These are phyloP conservation scores for Phanerochaete sordida DNA, from an alignment of 768 basidiomycete genomes.

Conservation along the genomic window DNA sequence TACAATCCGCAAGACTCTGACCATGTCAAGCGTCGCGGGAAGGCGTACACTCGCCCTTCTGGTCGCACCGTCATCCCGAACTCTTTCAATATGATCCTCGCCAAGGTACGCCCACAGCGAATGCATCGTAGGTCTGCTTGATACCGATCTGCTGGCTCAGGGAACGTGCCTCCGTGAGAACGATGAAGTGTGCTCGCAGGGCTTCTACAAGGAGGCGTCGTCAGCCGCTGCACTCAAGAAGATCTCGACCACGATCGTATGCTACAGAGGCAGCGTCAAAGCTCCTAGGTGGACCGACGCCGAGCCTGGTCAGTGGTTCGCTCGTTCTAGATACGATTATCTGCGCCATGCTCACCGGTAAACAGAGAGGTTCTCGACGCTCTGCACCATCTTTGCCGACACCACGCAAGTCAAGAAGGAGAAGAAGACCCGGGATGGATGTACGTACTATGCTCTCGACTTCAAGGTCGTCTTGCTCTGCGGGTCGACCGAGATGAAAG, in stretches of 20 bases:
- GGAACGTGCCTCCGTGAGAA: not conserved
- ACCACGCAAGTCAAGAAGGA: not conserved
- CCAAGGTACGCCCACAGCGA: not conserved
- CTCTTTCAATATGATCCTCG: not conserved
- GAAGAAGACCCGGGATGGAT: not conserved
- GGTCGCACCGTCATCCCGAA: not conserved
- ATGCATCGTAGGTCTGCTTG: not conserved
- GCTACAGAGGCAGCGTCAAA: conserved; percentile 26
- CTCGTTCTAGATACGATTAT: not conserved
- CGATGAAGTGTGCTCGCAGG: not conserved
- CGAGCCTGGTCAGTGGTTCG: conserved; percentile 26
- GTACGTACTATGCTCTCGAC: not conserved
- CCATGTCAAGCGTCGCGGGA: conserved; percentile 1
- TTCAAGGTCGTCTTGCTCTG: not conserved
- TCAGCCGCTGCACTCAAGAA: not conserved
- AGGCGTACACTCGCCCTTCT: not conserved
- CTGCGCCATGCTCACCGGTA: not conserved
- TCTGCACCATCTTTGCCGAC: conserved; percentile 2
- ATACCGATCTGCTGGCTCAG: not conserved
- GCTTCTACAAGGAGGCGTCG: conserved; percentile 3
- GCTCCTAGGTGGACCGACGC: conserved; percentile 32
- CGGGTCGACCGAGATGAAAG: not conserved
- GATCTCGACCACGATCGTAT: conserved; percentile 12
- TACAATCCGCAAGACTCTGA: not conserved
- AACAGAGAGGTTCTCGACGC: not conserved